Conservation (phyloP, 2,329 filamentous ascomycete genomes). For the Aspergillus unguis region DNA sequence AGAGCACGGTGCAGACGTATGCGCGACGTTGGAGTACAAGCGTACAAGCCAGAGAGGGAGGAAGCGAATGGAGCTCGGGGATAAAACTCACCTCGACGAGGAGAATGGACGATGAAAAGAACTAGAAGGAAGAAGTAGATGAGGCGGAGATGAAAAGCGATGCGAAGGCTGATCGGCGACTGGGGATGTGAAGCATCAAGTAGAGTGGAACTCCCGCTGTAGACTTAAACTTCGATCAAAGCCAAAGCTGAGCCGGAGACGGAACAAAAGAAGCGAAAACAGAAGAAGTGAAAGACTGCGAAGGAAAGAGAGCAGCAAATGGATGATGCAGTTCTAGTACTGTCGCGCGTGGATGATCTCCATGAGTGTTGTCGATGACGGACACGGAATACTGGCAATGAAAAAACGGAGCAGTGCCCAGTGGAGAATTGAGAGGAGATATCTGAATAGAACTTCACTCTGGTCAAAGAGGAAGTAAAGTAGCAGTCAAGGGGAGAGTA, state of each 20-base stretch:
- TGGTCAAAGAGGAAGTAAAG: background rate
- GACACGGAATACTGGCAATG: slow-evolving; percentile 1
- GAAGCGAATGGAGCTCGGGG: slow-evolving; percentile 4
- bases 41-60: background rate
- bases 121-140: background rate
- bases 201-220: background rate
- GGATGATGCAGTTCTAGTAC: background rate
- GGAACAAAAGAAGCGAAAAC: background rate
- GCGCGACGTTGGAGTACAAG: background rate
- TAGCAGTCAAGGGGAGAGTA: background rate
- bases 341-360: slow-evolving; percentile 9
- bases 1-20: slow-evolving; percentile 12
- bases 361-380: slow-evolving; percentile 10
- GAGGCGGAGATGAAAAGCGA: slow-evolving; percentile 3
- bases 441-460: background rate
- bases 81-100: slow-evolving; percentile 7
- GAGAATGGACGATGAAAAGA: slow-evolving; percentile 5
- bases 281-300: too few species aligned
- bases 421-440: background rate
- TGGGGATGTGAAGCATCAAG: slow-evolving; percentile 8
- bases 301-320: too few species aligned
- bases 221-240: too few species aligned
- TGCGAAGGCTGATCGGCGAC: slow-evolving; percentile 1
- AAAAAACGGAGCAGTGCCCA: background rate
- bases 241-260: background rate